Evolutionary conservation across 768 basidiomycete genomes (phyloP), one percentile per base, ranked within the genome.

Genomic region (Omphalotus guepiniiformis): DNA sequence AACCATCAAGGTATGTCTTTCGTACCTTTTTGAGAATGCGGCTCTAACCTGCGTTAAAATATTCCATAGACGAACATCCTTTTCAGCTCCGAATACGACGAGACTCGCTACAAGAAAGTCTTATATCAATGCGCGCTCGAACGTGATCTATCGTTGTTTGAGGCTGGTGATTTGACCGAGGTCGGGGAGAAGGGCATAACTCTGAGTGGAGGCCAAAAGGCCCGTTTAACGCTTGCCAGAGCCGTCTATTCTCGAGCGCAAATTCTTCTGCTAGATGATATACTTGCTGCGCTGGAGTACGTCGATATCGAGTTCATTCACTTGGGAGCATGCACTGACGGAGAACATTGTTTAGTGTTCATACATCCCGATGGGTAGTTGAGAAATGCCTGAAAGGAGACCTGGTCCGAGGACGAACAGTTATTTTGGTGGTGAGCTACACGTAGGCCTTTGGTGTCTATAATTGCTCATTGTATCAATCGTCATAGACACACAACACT

Each of bases 171-270:
- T 52, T 30, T 61, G 26, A 76, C 74, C 11, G 50, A 51, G 51
- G 74, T 82, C n/a, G 80, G 80, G 12, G 80, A 82, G 51, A 76
- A 76, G 16, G 44, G 80, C 5, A 30, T 64, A 53, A 79, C 72
- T 2, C 48, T 74, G 27, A 67, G 65, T 6, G 71, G 71, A 21
- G 71, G 71, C 27, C 72, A 73, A 42, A 73, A 74, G 48, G 70
- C 63, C 21, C 60, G 75, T 23, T 63, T 78, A 30, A 73, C 72
- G 6, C 58, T 76, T 7, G 75, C 75, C 5, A 45, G 62, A 25
- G 75, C 75, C 3, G 60, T 78, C 6, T 78, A 78, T 53, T 68
- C 68, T 2, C 49, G 57, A 19, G 65, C 74, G 6, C 55, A 63
- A 13, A 67, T 73, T 43, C 52, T 78, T 19, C 59, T 78, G n/a